Percentiles rank a stretch among this genome's conserved stretches.
Conservation (phyloP, 2,329 filamentous ascomycete genomes). For the Alternaria atra region DNA sequence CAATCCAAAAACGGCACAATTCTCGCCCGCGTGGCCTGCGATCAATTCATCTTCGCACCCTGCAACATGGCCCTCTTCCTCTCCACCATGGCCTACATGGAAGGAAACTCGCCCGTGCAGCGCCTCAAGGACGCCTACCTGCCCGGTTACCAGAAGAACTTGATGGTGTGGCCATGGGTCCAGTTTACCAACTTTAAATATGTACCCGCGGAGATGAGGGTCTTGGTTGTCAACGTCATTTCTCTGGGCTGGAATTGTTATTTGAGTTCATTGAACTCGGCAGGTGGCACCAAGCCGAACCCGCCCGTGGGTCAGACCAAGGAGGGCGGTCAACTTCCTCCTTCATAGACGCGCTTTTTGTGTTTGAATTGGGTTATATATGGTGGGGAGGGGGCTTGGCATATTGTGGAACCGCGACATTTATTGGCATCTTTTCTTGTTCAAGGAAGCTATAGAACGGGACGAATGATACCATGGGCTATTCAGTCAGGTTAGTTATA, state of each 20-base stretch:
- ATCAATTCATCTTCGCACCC: conserved; percentile 87
- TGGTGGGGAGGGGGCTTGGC: neutral
- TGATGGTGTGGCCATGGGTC: conserved; percentile 86
- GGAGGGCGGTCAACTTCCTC: conserved; percentile 39
- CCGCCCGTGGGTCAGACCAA: conserved; percentile 25
- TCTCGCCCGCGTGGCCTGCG: conserved; percentile 75
- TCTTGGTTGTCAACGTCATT: conserved; percentile 87
- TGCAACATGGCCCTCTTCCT: conserved; percentile 82
- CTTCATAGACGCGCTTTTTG: conserved; percentile 25
- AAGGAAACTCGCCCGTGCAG: conserved; percentile 70
- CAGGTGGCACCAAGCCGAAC: conserved; percentile 30
- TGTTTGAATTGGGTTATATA: neutral
- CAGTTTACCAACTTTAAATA: conserved; percentile 89
- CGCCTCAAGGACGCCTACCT: conserved; percentile 77
- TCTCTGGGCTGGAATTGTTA: conserved; percentile 64
- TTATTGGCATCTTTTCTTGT: neutral
- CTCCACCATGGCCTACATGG: conserved; percentile 82
- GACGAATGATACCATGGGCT: neutral
- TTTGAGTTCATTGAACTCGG: conserved; percentile 50
- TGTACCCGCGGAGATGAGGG: conserved; percentile 81
- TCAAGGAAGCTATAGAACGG: neutral
- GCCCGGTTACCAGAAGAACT: conserved; percentile 80
- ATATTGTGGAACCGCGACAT: neutral
- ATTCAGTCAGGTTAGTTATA: neutral
- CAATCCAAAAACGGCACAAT: conserved; percentile 74